Evolutionary conservation across 495 filamentous ascomycete species (phyloP), one percentile per base, ranked within the genome.

Genomic region (Podospora appendiculata): DNA sequence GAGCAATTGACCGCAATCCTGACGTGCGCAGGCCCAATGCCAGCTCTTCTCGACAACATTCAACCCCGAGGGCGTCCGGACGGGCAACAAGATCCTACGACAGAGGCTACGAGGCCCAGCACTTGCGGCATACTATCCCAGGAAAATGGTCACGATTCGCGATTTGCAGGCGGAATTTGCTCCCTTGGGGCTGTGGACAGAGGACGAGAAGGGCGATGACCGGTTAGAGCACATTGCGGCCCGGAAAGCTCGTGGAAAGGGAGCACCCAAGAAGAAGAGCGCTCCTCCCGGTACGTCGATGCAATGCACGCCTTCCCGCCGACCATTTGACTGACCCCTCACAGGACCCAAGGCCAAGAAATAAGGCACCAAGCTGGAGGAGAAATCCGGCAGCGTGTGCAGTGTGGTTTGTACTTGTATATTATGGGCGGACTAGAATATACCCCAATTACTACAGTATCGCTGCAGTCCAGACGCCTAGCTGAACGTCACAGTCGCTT

Each of bases 221-320:
- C 79, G 92, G 58, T 67, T 89, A 58, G 88, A 92, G 58, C 77
- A 84, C 54, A 72, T 96, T 50, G 78, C 80, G 70, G 80, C 84
- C 56, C 69, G 84, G 60, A 93, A 86, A 73, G 61, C 75, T 13
- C 83, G 88, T 66, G 93, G 91, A 45, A 97, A 97, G 71, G 88
- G 87, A 12, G 78, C 88, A 32, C 90, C 92, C 16, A 94, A 90
- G 78, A 96, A 96, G 81, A 93, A 92, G 74, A 80, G 75, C 66
- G 82, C 74, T 25, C 75, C 77, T 50, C 74, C 79, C 62, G 81
- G 87, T 89, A 79, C 69, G 73, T 10, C 32, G 10, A 16, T 51
- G 33, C 12, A 8, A 14, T 6, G 35, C 9, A 25, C 25, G 25
- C 10, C 33, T 40, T 10, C 14, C 4, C 18, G 40, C 25, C 32